Evolutionary conservation across 192 early-diverging fungal genomes (phyloP).

Genomic region (Coemansia sp.): DNA sequence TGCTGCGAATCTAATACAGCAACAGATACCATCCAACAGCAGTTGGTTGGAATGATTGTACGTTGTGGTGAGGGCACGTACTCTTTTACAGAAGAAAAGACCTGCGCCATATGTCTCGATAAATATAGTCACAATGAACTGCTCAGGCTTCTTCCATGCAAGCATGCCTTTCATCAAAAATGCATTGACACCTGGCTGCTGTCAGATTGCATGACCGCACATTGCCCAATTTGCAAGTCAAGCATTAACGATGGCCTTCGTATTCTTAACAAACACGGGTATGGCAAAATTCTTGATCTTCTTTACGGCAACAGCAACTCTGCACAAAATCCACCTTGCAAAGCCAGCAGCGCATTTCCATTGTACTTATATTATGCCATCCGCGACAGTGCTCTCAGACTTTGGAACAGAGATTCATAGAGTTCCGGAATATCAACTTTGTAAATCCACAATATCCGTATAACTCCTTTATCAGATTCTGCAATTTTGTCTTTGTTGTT

Average conservation of each 20-base stretch:
- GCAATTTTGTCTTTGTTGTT: no score
- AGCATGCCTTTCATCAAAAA: constrained; percentile 76
- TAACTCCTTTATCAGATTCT: no score
- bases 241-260: constrained; percentile 44
- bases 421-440: no score
- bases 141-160: constrained; percentile 67
- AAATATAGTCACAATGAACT: constrained; percentile 66
- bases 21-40: constrained; percentile 23
- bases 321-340: not conserved
- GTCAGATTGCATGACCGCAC: constrained; percentile 62
- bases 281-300: constrained; percentile 24
- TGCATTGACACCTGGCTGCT: constrained; percentile 81
- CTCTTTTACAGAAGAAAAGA: constrained; percentile 58
- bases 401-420: no score
- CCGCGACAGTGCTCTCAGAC: not conserved
- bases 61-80: constrained; percentile 31
- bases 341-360: not conserved
- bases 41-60: constrained; percentile 41
- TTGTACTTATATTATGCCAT: constrained; percentile 2
- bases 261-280: constrained; percentile 32
- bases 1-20: constrained; percentile 1
- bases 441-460: no score
- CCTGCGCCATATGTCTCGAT: constrained; percentile 76
- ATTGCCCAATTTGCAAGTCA: constrained; percentile 76
- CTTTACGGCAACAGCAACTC: not conserved